Conservation (phyloP, 768 basidiomycete genomes). For the Pleurotus giganteus region DNA sequence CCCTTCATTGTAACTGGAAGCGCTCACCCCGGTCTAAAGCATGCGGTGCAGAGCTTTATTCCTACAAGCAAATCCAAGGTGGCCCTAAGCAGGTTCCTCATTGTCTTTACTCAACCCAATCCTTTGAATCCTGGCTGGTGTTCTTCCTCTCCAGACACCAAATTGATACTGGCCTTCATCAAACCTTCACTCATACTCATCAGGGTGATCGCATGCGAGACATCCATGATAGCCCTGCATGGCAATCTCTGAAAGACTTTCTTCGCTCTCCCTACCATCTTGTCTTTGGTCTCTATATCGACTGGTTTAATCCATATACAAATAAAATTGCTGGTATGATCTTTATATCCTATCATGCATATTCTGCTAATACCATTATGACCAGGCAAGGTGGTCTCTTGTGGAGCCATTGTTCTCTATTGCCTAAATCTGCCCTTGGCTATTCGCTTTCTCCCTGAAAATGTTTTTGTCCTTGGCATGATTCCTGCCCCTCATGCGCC, state of each 20-base stretch:
- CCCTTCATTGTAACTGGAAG: conserved; percentile 17
- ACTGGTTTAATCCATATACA: conserved; percentile 35
- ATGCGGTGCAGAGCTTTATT: conserved; percentile 21
- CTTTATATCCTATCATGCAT: neutral
- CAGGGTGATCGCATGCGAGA: conserved; percentile 15
- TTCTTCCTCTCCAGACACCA: conserved; percentile 21
- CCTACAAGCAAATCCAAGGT: conserved; percentile 9
- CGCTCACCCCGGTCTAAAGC: conserved; percentile 15
- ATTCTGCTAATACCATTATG: neutral
- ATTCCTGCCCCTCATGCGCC: conserved; percentile 31
- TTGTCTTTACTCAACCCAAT: conserved; percentile 21
- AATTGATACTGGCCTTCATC: conserved; percentile 17
- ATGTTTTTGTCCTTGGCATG: conserved; percentile 29
- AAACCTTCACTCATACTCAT: conserved; percentile 14
- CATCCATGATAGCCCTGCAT: conserved; percentile 27
- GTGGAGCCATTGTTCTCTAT: conserved; percentile 26
- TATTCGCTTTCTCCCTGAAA: conserved; percentile 26
- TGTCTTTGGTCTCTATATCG: conserved; percentile 27
- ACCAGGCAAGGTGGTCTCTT: conserved; percentile 19
- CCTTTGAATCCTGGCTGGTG: conserved; percentile 25
- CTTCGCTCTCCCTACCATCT: conserved; percentile 15
- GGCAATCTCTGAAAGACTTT: conserved; percentile 15
- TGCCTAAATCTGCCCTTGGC: conserved; percentile 33
- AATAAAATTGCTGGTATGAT: conserved; percentile 29
- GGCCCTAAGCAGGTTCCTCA: conserved; percentile 17